Evolutionary conservation across 2,329 filamentous ascomycete species (phyloP), one percentile per base, ranked within the genome.

Genomic region (Davidsoniella virescens): DNA sequence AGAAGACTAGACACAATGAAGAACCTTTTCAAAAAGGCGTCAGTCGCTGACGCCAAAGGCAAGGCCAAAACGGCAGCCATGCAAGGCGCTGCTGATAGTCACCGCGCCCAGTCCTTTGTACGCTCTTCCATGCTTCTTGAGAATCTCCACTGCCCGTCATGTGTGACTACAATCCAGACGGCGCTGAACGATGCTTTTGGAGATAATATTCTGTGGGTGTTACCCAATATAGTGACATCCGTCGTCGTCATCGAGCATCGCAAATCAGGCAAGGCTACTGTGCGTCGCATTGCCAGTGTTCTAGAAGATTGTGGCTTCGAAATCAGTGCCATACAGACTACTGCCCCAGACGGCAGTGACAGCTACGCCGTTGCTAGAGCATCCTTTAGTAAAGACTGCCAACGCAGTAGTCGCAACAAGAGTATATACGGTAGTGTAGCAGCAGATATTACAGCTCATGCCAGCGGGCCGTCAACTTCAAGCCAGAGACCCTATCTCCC

Each of bases 61-160:
- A 33, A 33, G 10, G 26, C 26, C 10, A 33, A 12, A 33, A 33
- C 26, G 8, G 26, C 26, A 3, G 10, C 26, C 8, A 12, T 12
- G 5, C 26, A 33, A 5, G 26, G 26, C 26, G 26, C 8, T 12
- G 26, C 10, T 33, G 26, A 33, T 12, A 33, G 26, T 2, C 8
- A 7, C 17, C 23, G 18, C 25, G 25, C 29, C 9, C 37, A 36
- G n/a, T 37, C 41, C 18, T 53, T 53, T 45, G 41, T 42, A 14
- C 51, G 47, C 16, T 43, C 51, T 18, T 50, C 51, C 17, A 29
- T 82, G 59, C 70, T 86, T 54, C 68, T 87, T 57, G 75, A 72
- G 54, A 87, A 87, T 62, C 70, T 87, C n/a, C 83, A 87, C 64
- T 87, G 83, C 65, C 78, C 82, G 12, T 83, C 81, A 54, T 87